Evolutionary conservation across 129 eudicot genomes (phyloP), one percentile per base, ranked within the genome.

Genomic region (Centella asiatica): DNA sequence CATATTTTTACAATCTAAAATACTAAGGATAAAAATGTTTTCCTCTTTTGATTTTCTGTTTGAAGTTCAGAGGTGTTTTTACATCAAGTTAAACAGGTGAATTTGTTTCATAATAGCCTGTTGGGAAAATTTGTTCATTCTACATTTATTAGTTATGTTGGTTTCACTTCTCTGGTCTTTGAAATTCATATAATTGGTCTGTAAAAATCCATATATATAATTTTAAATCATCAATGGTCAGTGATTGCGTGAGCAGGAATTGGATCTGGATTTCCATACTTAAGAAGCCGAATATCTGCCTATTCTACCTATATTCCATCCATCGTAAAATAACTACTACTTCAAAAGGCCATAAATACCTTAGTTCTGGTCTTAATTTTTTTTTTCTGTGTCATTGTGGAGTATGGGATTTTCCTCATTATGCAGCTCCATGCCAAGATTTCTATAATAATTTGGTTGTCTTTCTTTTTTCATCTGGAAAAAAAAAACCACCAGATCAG

Each of bases 401-500:
- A 46, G n/a, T 4, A 0, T 12, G 33, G 45, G 12, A 31, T 10
- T 12, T 2, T 34, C 1, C 10, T 46, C 4, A 45, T 63, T 31
- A 44, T 46, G 20, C 2, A 46, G 14, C 26, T 63, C 18, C 31
- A 26, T 55, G 18, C 25, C 22, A 22, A 36, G 45, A 31, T 24
- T 25, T 27, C 12, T 44, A 14, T 29, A 12, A 11, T 2, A 9
- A 57, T 20, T 33, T 11, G 20, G 28, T 33, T 33, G 26, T 52
- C 5, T 3, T 69, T 39, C 11, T 72, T 53, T 48, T 48, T 62
- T 62, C 17, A 31, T n/a, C n/a, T n/a, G n/a, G n/a, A n/a, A n/a
- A n/a, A n/a, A 51, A 13, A 44, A 64, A 67, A 36, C 56, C 28
- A 44, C 58, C 83, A 92, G 99, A 78, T 65, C 76, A 80, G 49